phyloP scores from a whole-genome alignment of 768 basidiomycete species.

The Vararia minispora region DNA sequence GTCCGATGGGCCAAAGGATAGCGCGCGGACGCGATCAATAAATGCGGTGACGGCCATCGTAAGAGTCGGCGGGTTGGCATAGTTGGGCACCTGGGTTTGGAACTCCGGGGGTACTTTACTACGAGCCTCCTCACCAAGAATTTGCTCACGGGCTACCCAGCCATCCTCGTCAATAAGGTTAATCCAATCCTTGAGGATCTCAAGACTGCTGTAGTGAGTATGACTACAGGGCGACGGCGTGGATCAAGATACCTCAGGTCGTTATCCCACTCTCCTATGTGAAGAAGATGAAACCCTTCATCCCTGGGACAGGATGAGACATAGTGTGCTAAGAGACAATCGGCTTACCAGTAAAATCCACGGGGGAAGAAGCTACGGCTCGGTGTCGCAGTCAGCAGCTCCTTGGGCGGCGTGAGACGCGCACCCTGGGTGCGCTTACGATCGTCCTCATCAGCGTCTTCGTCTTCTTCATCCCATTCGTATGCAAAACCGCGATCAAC shows the following conservation, averaged over 20 bases:
- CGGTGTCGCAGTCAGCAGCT: conserved; percentile 84
- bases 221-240: background rate
- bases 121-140: conserved; percentile 91
- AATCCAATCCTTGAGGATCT: conserved; percentile 87
- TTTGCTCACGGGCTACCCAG: conserved; percentile 95
- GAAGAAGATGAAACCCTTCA: conserved; percentile 90
- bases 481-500: conserved; percentile 77
- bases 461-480: conserved; percentile 78
- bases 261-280: conserved; percentile 90
- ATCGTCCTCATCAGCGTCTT: conserved; percentile 32
- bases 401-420: conserved; percentile 59
- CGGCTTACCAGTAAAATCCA: conserved; percentile 90
- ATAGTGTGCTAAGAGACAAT: background rate
- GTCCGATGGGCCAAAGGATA: conserved; percentile 34
- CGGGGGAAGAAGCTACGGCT: conserved; percentile 95
- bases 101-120: conserved; percentile 89
- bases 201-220: conserved; percentile 38
- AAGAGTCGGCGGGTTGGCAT: conserved; percentile 92
- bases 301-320: conserved; percentile 46
- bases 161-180: conserved; percentile 86
- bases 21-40: conserved; percentile 56
- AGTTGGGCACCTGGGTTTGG: conserved; percentile 85
- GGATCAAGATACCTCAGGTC: conserved; percentile 50
- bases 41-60: conserved; percentile 90
- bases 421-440: conserved; percentile 40